Evolutionary conservation across 495 filamentous ascomycete genomes (phyloP).

Genomic region (Penicillium coffeae): DNA sequence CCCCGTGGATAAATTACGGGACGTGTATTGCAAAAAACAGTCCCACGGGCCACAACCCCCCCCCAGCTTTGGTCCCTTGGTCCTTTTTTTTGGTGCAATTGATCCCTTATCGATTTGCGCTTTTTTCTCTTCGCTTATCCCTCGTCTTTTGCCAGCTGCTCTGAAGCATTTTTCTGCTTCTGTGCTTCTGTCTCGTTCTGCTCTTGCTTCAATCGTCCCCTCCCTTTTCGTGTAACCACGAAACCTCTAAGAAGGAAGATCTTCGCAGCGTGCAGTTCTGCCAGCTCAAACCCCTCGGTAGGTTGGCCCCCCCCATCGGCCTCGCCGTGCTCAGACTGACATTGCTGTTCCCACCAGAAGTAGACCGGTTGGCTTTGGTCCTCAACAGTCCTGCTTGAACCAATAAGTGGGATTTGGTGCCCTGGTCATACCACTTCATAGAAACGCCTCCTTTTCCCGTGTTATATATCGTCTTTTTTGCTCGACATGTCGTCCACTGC

Average conservation of each 20-base stretch:
- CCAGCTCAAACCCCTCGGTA: background rate
- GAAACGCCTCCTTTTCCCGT: background rate
- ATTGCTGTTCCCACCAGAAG: background rate
- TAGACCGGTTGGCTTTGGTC: background rate
- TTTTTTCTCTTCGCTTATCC: background rate
- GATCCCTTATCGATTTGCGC: background rate
- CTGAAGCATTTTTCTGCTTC: background rate
- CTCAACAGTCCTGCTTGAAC: background rate
- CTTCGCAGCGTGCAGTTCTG: background rate
- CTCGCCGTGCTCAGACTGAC: background rate
- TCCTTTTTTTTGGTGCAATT: background rate
- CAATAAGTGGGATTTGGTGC: background rate
- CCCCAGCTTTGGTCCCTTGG: conserved; percentile 1
- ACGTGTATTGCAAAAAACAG: background rate
- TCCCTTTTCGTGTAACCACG: background rate
- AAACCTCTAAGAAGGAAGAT: background rate
- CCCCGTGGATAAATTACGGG: background rate
- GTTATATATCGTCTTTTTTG: background rate
- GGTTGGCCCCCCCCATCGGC: background rate
- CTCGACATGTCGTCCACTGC: conserved; percentile 56
- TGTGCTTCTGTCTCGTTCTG: background rate
- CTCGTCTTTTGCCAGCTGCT: background rate
- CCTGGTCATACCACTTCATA: background rate
- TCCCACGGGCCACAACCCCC: background rate
- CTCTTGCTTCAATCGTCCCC: too few species aligned